phyloP scores from a whole-genome alignment of 1,139 yeast species.

The Blastobotrys indianensis region DNA sequence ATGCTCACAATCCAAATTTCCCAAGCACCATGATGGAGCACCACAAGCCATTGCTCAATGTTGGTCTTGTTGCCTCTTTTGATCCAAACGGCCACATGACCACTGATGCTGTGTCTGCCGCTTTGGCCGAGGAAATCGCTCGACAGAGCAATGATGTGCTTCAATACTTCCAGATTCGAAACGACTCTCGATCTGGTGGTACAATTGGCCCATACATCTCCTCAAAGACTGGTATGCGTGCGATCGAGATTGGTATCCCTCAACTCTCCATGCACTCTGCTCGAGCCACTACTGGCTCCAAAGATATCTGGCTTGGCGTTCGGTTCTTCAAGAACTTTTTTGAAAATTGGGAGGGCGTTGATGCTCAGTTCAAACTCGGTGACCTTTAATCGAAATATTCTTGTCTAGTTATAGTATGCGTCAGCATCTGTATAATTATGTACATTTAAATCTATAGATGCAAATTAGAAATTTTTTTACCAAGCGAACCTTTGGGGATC shows the following conservation, averaged over 20 bases:
- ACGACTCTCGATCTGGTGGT: conserved; percentile 69
- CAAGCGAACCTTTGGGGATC: not conserved
- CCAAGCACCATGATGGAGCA: conserved; percentile 53
- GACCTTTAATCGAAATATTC: conserved; percentile 6
- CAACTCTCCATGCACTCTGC: conserved; percentile 79
- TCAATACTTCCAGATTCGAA: conserved; percentile 51
- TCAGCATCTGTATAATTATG: not conserved
- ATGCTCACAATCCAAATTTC: conserved; percentile 91
- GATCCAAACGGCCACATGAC: conserved; percentile 73
- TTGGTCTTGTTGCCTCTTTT: conserved; percentile 57
- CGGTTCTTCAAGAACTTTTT: conserved; percentile 61
- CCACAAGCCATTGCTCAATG: conserved; percentile 68
- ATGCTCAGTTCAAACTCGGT: conserved; percentile 13
- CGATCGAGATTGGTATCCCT: conserved; percentile 72
- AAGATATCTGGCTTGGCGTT: conserved; percentile 62
- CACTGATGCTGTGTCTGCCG: conserved; percentile 59
- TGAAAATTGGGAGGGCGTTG: conserved; percentile 44
- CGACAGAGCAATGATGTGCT: conserved; percentile 47
- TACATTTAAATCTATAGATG: not conserved
- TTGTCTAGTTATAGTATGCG: not conserved
- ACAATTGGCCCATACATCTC: conserved; percentile 73
- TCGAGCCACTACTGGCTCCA: conserved; percentile 66
- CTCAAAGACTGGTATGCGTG: conserved; percentile 61
- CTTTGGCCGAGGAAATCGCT: conserved; percentile 55
- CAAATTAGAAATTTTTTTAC: not conserved